phyloP scores from a whole-genome alignment of 2,329 filamentous ascomycete genomes.

The Phialocephala sp. region DNA sequence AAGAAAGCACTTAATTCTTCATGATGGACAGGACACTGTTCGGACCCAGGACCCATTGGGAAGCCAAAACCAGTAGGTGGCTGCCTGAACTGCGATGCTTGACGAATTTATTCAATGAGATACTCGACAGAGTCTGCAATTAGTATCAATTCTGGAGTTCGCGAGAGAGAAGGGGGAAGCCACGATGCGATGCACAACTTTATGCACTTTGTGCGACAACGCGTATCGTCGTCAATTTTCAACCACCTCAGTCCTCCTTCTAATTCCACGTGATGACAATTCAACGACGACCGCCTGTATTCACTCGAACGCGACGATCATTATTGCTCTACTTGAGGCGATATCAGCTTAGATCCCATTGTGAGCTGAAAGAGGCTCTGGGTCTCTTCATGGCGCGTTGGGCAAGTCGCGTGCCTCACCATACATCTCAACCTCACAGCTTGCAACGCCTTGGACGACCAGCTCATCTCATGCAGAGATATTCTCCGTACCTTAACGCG shows the following conservation, averaged over 20 bases:
- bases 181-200: background rate
- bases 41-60: too few species aligned
- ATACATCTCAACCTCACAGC: background rate
- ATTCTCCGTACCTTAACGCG: background rate
- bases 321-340: background rate
- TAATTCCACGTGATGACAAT: background rate
- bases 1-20: background rate
- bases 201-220: background rate
- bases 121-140: too few species aligned
- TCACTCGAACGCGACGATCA: background rate
- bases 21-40: background rate
- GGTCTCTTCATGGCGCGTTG: background rate
- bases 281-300: background rate
- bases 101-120: too few species aligned
- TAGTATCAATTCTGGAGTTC: background rate
- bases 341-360: background rate
- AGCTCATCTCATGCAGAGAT: background rate
- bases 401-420: background rate
- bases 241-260: background rate
- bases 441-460: background rate
- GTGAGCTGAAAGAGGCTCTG: background rate
- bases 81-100: too few species aligned
- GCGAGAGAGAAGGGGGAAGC: background rate
- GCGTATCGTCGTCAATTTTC: background rate
- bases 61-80: too few species aligned